phyloP scores from a whole-genome alignment of 495 filamentous ascomycete genomes.

The Penicillium crystallinum region DNA sequence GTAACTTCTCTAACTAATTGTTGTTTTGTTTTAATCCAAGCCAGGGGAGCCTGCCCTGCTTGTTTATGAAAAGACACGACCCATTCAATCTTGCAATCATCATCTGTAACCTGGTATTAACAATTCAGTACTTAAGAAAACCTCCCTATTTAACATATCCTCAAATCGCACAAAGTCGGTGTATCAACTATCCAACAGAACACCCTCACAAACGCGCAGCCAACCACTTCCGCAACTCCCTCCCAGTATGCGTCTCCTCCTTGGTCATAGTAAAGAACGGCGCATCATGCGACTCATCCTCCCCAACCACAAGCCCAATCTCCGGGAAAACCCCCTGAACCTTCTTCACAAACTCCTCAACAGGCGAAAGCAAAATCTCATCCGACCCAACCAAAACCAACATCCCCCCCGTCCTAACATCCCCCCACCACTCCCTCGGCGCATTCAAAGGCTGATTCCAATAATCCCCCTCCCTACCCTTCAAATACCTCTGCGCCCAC shows the following conservation, averaged over 20 bases:
- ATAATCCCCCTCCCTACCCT: constrained; percentile 36
- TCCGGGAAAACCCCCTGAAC: constrained; percentile 34
- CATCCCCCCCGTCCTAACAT: constrained; percentile 40
- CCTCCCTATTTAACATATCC: too few relatives aligned
- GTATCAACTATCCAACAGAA: too few relatives aligned
- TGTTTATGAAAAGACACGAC: constrained; percentile 30
- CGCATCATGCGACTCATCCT: constrained; percentile 33
- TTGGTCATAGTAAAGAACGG: constrained; percentile 25
- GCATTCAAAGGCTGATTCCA: constrained; percentile 53
- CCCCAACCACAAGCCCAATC: constrained; percentile 28
- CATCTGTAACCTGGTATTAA: not conserved
- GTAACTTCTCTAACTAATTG: constrained; percentile 11
- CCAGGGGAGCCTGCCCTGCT: constrained; percentile 17
- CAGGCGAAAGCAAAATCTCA: constrained; percentile 55
- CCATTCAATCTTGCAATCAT: constrained; percentile 14
- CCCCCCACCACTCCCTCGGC: constrained; percentile 51
- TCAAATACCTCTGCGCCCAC: constrained; percentile 47
- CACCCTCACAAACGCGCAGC: constrained; percentile 22
- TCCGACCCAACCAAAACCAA: constrained; percentile 49
- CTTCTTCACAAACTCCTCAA: constrained; percentile 45
- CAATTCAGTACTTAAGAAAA: too few relatives aligned
- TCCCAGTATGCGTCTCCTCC: constrained; percentile 23
- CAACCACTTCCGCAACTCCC: constrained; percentile 29
- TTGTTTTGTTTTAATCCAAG: constrained; percentile 18
- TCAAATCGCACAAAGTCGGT: too few relatives aligned